A percentile compares a stretch with the other conserved stretches of the same genome.
Evolutionary conservation across 2,329 filamentous ascomycete genomes (phyloP).

Genomic region (Pyricularia grisea): DNA sequence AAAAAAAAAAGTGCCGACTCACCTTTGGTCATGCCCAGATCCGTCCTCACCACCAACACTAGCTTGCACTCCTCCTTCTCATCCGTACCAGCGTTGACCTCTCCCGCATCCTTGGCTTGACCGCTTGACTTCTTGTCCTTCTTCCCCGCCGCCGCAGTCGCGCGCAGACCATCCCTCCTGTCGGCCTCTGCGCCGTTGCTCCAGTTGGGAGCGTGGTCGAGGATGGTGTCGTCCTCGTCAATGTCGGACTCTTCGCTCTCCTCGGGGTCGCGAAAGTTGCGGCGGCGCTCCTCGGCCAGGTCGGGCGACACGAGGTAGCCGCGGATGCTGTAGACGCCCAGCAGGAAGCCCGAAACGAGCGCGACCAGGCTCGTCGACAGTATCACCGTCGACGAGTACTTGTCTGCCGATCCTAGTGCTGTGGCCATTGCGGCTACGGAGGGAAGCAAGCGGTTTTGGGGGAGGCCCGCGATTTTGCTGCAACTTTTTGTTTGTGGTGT

Average conservation of each 20-base stretch:
- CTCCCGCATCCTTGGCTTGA: slow-evolving; percentile 15
- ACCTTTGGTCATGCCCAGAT: slow-evolving; percentile 98
- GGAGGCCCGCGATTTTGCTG: too few species aligned
- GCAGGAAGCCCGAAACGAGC: slow-evolving; percentile 68
- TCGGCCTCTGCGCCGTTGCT: slow-evolving; percentile 52
- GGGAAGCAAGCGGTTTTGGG: too few species aligned
- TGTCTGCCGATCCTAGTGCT: not conserved
- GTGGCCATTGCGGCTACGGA: not conserved
- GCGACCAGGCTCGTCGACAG: slow-evolving; percentile 66
- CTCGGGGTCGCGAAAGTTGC: slow-evolving; percentile 47
- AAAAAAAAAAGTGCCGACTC: slow-evolving; percentile 10
- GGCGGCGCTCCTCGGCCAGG: slow-evolving; percentile 46
- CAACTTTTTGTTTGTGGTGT: too few species aligned
- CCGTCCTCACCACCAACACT: slow-evolving; percentile 83
- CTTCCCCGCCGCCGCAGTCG: slow-evolving; percentile 12
- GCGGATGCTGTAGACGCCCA: slow-evolving; percentile 63
- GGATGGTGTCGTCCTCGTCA: slow-evolving; percentile 53
- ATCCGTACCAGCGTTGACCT: slow-evolving; percentile 13
- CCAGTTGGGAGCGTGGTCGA: slow-evolving; percentile 63
- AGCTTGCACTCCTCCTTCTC: slow-evolving; percentile 81
- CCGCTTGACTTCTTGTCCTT: slow-evolving; percentile 23
- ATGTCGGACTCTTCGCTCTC: slow-evolving; percentile 63
- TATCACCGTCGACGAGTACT: slow-evolving; percentile 33
- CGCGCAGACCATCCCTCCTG: slow-evolving; percentile 43
- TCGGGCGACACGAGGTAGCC: slow-evolving; percentile 50